These are phyloP conservation scores for Aspergillus pseudoterreus DNA, from an alignment of 2,329 filamentous ascomycete genomes.

Conservation along the genomic window DNA sequence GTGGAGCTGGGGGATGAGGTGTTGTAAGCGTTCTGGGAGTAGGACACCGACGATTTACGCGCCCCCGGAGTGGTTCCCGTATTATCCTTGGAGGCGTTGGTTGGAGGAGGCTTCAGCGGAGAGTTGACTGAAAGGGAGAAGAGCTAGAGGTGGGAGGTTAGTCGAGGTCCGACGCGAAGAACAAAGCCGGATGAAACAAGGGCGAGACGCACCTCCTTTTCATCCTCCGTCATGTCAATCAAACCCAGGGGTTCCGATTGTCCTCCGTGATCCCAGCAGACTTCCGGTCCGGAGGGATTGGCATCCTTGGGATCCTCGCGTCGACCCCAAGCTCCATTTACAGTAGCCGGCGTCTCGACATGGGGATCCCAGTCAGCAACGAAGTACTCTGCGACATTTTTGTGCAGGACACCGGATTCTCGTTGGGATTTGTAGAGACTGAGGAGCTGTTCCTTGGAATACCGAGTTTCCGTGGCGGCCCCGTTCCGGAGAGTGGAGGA, in stretches of 20 bases:
- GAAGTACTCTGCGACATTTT: conserved; percentile 65
- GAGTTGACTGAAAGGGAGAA: conserved; percentile 90
- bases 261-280: conserved; percentile 82
- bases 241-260: conserved; percentile 68
- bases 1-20: conserved; percentile 70
- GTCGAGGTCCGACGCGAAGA: conserved; percentile 16
- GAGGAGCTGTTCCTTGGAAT: conserved; percentile 75
- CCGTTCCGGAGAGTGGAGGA: conserved; percentile 50
- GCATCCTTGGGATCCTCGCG: conserved; percentile 68
- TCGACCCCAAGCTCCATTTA: conserved; percentile 70
- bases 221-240: conserved; percentile 66
- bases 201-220: conserved; percentile 54
- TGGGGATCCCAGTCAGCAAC: conserved; percentile 76
- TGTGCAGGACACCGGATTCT: conserved; percentile 51
- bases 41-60: conserved; percentile 79
- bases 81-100: conserved; percentile 59
- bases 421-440: conserved; percentile 64
- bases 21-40: conserved; percentile 61
- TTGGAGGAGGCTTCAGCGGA: conserved; percentile 77
- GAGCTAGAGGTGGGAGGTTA: conserved; percentile 50
- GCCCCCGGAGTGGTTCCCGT: conserved; percentile 41
- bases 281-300: conserved; percentile 73
- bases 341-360: conserved; percentile 60
- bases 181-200: neutral
- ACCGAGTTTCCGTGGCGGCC: conserved; percentile 57